Conservation (phyloP, 1,139 yeast genomes). For the Kodamaea alishanica region DNA sequence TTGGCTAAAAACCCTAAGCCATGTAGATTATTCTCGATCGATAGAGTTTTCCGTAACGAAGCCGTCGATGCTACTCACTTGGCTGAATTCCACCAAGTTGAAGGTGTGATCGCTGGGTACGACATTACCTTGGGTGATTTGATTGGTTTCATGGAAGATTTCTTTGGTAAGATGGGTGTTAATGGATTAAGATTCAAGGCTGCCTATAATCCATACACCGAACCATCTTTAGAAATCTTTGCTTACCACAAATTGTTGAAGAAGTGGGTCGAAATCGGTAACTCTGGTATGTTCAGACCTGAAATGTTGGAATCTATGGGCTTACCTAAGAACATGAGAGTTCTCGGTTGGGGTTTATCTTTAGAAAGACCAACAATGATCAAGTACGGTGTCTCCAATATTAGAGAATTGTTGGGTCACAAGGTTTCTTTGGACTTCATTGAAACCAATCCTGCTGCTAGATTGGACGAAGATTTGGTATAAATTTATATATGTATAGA, state of each 20-base stretch:
- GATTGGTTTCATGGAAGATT: constrained; percentile 97
- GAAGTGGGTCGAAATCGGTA: constrained; percentile 99
- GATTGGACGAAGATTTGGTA: constrained; percentile 66
- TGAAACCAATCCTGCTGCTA: constrained; percentile 95
- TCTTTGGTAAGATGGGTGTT: constrained; percentile 97
- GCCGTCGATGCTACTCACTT: constrained; percentile 99
- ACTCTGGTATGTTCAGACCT: constrained; percentile 99
- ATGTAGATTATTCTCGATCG: constrained; percentile 88
- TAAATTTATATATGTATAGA: constrained; percentile 7
- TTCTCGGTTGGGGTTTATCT: constrained; percentile 95
- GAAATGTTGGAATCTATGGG: constrained; percentile 99
- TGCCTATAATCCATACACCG: constrained; percentile 98
- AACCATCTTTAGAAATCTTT: constrained; percentile 96
- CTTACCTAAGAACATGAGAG: constrained; percentile 88
- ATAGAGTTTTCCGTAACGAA: constrained; percentile 98
- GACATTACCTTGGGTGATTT: constrained; percentile 92
- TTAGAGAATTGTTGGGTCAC: constrained; percentile 92
- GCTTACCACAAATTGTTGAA: constrained; percentile 93
- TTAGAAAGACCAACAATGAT: constrained; percentile 99
- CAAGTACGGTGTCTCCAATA: constrained; percentile 91
- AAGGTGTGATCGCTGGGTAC: constrained; percentile 97
- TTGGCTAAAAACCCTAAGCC: constrained; percentile 91
- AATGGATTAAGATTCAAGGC: constrained; percentile 94
- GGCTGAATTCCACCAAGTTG: constrained; percentile 99
- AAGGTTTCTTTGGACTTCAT: constrained; percentile 90